Conservation (phyloP, 2,329 filamentous ascomycete genomes). For the Calonectria henricotiae region DNA sequence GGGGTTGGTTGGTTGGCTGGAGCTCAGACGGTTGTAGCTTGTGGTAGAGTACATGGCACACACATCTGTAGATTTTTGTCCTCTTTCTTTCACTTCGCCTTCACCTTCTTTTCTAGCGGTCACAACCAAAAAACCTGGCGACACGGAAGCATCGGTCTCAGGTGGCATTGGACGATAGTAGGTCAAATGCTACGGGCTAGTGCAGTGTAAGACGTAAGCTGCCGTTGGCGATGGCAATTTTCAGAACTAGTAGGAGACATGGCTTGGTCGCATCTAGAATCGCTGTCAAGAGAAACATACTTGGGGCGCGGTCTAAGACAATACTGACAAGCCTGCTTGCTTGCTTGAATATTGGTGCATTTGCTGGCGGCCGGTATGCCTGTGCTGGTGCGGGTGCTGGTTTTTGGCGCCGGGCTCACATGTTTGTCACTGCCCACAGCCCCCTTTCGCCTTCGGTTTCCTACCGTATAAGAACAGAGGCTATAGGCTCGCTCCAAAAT, state of each 20-base stretch:
- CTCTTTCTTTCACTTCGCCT: not conserved
- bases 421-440: slow-evolving; percentile 23
- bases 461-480: not conserved
- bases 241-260: slow-evolving; percentile 5
- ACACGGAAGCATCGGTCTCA: slow-evolving; percentile 18
- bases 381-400: not conserved
- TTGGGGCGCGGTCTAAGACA: not conserved
- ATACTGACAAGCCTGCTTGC: not conserved
- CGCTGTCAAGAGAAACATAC: not conserved
- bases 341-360: not conserved
- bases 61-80: not conserved
- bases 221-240: slow-evolving; percentile 14
- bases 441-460: slow-evolving; percentile 16
- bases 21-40: slow-evolving; percentile 10
- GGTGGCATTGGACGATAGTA: slow-evolving; percentile 24
- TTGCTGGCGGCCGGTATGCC: not conserved
- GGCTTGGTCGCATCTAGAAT: slow-evolving; percentile 4
- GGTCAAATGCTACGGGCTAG: not conserved
- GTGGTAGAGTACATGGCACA: not conserved
- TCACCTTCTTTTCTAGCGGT: slow-evolving; percentile 6
- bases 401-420: slow-evolving; percentile 12
- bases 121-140: slow-evolving; percentile 7
- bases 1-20: not conserved
- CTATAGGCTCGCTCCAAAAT: slow-evolving; percentile 10
- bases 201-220: slow-evolving; percentile 30